Evolutionary conservation across 192 early-diverging fungal species (phyloP).

Genomic region (Coemansia furcata): DNA sequence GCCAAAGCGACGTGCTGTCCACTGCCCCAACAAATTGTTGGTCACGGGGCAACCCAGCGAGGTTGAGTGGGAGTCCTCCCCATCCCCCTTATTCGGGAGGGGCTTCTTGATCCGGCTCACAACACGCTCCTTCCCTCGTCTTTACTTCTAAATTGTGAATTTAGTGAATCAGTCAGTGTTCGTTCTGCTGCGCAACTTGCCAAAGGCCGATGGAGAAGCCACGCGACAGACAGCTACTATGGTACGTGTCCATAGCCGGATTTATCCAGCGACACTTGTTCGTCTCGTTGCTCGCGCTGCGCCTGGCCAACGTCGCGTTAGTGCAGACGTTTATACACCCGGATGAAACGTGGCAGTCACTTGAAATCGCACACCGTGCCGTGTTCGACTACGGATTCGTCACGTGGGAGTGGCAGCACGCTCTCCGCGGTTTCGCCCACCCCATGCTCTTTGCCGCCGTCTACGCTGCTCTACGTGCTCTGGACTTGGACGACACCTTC

Average conservation of each 20-base stretch:
- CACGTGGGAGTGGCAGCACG: slow-evolving; percentile 92
- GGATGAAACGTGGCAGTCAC: slow-evolving; percentile 97
- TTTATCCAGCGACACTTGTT: slow-evolving; percentile 10
- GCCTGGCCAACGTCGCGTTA: slow-evolving; percentile 29
- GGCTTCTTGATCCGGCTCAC: not conserved
- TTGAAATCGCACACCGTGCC: slow-evolving; percentile 85
- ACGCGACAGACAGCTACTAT: not conserved
- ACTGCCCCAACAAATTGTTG: slow-evolving; percentile 26
- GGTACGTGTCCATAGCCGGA: not conserved
- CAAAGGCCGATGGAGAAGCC: not conserved
- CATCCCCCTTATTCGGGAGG: not conserved
- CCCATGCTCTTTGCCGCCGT: slow-evolving; percentile 80
- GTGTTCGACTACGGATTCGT: slow-evolving; percentile 88
- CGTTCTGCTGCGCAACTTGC: not conserved
- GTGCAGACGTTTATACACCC: slow-evolving; percentile 82
- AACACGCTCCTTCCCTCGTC: too few species aligned
- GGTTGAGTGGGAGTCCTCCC: not conserved
- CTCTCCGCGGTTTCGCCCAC: slow-evolving; percentile 78
- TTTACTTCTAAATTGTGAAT: not conserved
- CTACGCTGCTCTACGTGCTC: slow-evolving; percentile 61
- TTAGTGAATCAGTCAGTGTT: not conserved
- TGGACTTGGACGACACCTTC: slow-evolving; percentile 62
- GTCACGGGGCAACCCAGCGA: slow-evolving; percentile 8
- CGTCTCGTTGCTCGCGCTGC: slow-evolving; percentile 22
- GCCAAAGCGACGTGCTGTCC: slow-evolving; percentile 1